Percentiles rank a stretch among this genome's conserved stretches.
Evolutionary conservation across 2,329 filamentous ascomycete species (phyloP).

Genomic region (Cladophialophora chaetospira): DNA sequence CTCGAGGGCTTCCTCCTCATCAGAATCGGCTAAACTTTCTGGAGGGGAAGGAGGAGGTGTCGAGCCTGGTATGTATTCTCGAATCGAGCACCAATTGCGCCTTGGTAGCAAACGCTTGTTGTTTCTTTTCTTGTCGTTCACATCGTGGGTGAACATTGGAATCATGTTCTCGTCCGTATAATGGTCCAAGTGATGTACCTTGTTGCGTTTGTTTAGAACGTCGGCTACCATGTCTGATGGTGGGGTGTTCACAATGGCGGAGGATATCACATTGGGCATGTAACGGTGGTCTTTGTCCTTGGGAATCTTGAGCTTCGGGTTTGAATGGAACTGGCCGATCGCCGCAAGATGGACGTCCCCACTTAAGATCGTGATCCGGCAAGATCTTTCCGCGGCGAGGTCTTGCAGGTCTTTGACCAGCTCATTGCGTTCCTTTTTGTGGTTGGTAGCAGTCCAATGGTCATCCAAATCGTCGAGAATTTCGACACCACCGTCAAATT

Average conservation of each 20-base stretch:
- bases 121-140: slow-evolving; percentile 85
- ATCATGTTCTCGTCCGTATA: slow-evolving; percentile 96
- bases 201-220: slow-evolving; percentile 91
- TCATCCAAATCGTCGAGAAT: slow-evolving; percentile 91
- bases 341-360: slow-evolving; percentile 93
- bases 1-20: slow-evolving; percentile 27
- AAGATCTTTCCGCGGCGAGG: slow-evolving; percentile 86
- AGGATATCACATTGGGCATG: slow-evolving; percentile 94
- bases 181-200: slow-evolving; percentile 62
- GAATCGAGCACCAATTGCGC: slow-evolving; percentile 93
- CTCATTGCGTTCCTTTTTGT: slow-evolving; percentile 85
- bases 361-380: slow-evolving; percentile 86
- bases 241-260: slow-evolving; percentile 89
- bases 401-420: slow-evolving; percentile 91
- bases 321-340: slow-evolving; percentile 92
- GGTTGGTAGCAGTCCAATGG: slow-evolving; percentile 95
- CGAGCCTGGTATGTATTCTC: slow-evolving; percentile 74
- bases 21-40: slow-evolving; percentile 40
- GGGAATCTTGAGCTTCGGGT: slow-evolving; percentile 74
- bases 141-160: slow-evolving; percentile 83
- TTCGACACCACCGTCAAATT: slow-evolving; percentile 88
- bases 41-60: slow-evolving; percentile 73
- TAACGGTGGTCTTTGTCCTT: slow-evolving; percentile 95
- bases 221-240: slow-evolving; percentile 87
- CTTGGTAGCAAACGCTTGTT: slow-evolving; percentile 87